These are phyloP conservation scores for Poronia punctata DNA, from an alignment of 495 filamentous ascomycete genomes.

Conservation along the genomic window DNA sequence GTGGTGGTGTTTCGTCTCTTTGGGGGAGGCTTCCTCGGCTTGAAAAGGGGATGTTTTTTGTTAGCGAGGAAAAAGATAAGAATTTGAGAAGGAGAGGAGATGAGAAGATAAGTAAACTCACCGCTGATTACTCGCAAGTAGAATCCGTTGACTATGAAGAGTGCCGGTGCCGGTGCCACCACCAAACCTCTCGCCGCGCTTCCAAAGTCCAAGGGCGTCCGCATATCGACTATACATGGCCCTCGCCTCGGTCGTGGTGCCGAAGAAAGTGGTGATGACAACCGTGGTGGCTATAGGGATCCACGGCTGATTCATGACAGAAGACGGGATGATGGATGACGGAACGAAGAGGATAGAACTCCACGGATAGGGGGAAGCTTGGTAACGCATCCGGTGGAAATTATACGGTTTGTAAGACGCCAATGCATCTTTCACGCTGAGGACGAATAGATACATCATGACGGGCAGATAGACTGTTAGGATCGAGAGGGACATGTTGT, in stretches of 20 bases:
- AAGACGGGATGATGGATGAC: constrained; percentile 34
- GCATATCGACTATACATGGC: constrained; percentile 60
- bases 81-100: no score
- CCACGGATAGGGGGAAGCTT: constrained; percentile 41
- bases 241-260: constrained; percentile 68
- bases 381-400: constrained; percentile 29
- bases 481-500: constrained; percentile 62
- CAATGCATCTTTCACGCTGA: constrained; percentile 43
- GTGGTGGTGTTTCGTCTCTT: no score
- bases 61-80: no score
- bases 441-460: constrained; percentile 51
- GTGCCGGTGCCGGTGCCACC: neutral
- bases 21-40: no score
- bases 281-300: constrained; percentile 53
- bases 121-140: no score
- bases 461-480: constrained; percentile 61
- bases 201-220: constrained; percentile 42
- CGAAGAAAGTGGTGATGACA: constrained; percentile 71
- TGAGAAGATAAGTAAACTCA: no score
- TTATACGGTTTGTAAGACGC: constrained; percentile 46
- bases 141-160: neutral
- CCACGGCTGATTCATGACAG: constrained; percentile 59
- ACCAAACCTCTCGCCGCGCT: constrained; percentile 24
- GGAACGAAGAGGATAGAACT: constrained; percentile 54
- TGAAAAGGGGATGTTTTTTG: no score